Evolutionary conservation across 1,284 basidiomycete genomes (phyloP).

Genomic region (Trichosporon coremiiforme): DNA sequence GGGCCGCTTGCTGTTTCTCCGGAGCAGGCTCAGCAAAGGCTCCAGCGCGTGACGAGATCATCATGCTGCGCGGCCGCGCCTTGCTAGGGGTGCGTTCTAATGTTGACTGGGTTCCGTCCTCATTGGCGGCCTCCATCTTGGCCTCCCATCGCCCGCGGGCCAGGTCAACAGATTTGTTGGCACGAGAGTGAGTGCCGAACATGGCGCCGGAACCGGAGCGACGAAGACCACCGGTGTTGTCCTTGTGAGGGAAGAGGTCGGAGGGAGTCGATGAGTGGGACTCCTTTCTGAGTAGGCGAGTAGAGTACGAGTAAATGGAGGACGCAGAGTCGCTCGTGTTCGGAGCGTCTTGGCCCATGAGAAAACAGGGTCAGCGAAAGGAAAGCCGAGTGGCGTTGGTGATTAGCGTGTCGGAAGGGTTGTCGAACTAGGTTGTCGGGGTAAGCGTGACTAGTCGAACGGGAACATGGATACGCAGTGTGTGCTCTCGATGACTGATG

Average conservation of each 20-base stretch:
- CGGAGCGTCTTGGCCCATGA: conserved; percentile 14
- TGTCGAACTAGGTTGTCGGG: conserved; percentile 1
- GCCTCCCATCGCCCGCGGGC: conserved; percentile 51
- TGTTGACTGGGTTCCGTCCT: background rate
- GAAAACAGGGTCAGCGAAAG: conserved; percentile 26
- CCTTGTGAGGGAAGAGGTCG: conserved; percentile 14
- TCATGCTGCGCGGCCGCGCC: conserved; percentile 27
- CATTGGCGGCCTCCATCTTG: conserved; percentile 41
- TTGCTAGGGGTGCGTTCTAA: conserved; percentile 18
- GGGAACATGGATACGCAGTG: background rate
- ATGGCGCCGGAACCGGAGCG: conserved; percentile 36
- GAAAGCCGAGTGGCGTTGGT: conserved; percentile 4
- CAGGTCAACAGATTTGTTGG: conserved; percentile 44
- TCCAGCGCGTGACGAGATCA: conserved; percentile 21
- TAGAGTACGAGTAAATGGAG: conserved; percentile 50
- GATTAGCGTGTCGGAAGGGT: conserved; percentile 6
- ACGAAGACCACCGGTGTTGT: conserved; percentile 24
- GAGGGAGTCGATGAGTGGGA: conserved; percentile 32
- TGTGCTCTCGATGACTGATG: background rate
- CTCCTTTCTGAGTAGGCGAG: conserved; percentile 36
- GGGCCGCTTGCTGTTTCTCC: background rate
- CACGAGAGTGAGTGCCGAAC: conserved; percentile 22
- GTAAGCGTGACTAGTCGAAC: background rate
- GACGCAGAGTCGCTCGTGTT: conserved; percentile 32
- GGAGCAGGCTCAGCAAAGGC: conserved; percentile 16